Percentiles rank a stretch among this genome's conserved stretches.
Conservation (phyloP, 371 early-diverging fungal species). For the Basidiobolus meristosporus region DNA sequence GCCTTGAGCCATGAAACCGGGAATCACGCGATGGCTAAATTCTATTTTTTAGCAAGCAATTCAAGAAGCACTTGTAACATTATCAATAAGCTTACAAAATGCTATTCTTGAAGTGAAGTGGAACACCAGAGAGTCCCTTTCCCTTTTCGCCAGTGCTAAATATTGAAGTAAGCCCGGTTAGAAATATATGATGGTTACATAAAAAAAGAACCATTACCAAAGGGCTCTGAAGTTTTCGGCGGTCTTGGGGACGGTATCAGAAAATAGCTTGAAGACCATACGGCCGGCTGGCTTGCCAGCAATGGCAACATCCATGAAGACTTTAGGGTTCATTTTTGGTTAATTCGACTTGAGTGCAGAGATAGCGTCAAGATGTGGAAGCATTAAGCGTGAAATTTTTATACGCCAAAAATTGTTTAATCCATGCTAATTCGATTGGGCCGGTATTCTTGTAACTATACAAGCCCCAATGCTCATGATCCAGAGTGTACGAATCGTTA, state of each 20-base stretch:
- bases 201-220: constrained; percentile 15
- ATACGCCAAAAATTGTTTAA: no score
- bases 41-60: background rate
- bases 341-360: no score
- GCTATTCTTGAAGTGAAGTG: constrained; percentile 62
- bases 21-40: constrained; percentile 73
- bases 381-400: no score
- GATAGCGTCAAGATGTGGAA: no score
- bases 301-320: constrained; percentile 59
- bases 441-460: no score
- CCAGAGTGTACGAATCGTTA: no score
- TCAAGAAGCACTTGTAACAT: background rate
- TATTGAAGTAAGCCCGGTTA: background rate
- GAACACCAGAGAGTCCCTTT: constrained; percentile 37
- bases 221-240: constrained; percentile 92
- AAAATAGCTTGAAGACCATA: constrained; percentile 54
- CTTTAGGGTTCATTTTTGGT: constrained; percentile 5
- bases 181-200: background rate
- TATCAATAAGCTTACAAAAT: constrained; percentile 34
- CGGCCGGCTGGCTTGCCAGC: constrained; percentile 40
- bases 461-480: no score
- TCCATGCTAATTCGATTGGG: no score
- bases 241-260: constrained; percentile 72
- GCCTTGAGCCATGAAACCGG: constrained; percentile 97
- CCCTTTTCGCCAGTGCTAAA: constrained; percentile 45